A percentile compares a stretch with the other conserved stretches of the same genome.
These are phyloP conservation scores for Psidium guajava DNA, from an alignment of 345 rosid genomes.

Conservation along the genomic window DNA sequence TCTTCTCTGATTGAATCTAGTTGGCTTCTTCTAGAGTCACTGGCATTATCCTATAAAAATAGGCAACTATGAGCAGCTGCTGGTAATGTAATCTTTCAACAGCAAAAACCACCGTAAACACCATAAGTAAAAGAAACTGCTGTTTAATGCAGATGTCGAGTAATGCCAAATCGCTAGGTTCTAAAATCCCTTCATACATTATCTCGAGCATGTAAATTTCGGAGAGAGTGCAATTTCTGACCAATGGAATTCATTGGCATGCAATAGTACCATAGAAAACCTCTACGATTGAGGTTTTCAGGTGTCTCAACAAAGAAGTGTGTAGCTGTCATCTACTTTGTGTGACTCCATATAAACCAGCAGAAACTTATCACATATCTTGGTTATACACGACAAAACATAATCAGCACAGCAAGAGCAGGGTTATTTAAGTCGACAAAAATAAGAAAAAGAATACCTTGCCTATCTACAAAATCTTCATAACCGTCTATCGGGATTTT, in stretches of 20 bases:
- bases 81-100: not conserved
- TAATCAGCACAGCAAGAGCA: not conserved
- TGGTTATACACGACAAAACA: not conserved
- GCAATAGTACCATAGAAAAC: not conserved
- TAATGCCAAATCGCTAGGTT: not conserved
- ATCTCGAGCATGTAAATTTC: not conserved
- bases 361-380: not conserved
- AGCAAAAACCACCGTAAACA: not conserved
- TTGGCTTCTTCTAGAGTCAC: constrained; percentile 33
- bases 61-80: not conserved
- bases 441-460: not conserved
- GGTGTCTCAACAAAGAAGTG: not conserved
- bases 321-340: not conserved
- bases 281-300: not conserved
- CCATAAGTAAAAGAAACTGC: not conserved
- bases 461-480: not conserved
- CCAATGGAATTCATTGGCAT: not conserved
- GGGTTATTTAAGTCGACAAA: not conserved
- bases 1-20: constrained; percentile 37
- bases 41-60: constrained; percentile 6
- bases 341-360: not conserved
- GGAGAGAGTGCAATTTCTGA: not conserved
- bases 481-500: not conserved
- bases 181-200: not conserved
- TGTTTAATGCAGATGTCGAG: not conserved